Evolutionary conservation across 208 protist species (phyloP), one percentile per base, ranked within the genome.

Genomic region (Angomonas ambiguus): DNA sequence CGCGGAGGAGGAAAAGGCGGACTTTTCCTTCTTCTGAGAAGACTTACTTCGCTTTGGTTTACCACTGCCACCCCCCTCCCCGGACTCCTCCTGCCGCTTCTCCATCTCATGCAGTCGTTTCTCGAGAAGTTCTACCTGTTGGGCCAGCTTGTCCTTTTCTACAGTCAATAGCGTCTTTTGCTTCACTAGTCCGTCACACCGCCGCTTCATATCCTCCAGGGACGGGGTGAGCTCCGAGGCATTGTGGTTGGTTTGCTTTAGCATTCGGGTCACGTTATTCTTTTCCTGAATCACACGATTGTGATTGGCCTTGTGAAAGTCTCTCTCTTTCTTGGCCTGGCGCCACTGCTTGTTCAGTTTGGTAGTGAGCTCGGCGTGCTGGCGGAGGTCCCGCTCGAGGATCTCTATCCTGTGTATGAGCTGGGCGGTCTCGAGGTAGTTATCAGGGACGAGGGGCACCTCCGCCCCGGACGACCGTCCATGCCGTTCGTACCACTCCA

Each of bases 201-300:
- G 88, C 62, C 88, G 75, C 34, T 84, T 82, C 55, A 94, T 75
- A 67, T 96, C 91, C 38, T 78, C 77, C 41, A 96, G 62, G 0
- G 85, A 87, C 18, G 93, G 93, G 31, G 87, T 84, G 51, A 96
- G 76, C 53, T 85, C 72, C 62, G 87, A 72, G 4, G 85, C 85
- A 59, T 95, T 83, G 63, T 77, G 57, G 45, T 90, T 76, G 3
- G 89, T 79, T 61, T 91, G 80, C 63, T 80, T 78, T 41, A 97
- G 74, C 56, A 92, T 73, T 68, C 83, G 85, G 38, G 57, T 60
- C 32, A 96, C 57, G 56, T 79, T 78, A 35, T 85, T 85, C 49
- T 91, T 94, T 61, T 95, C 88, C 75, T 96, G 91, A 57, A 96
- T 85, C 16, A 95, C 84, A 38, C 89, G 83, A 41, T 88, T 89